These are phyloP conservation scores for Amauroascus verrucosus DNA, from an alignment of 2,329 filamentous ascomycete species.

Conservation along the genomic window DNA sequence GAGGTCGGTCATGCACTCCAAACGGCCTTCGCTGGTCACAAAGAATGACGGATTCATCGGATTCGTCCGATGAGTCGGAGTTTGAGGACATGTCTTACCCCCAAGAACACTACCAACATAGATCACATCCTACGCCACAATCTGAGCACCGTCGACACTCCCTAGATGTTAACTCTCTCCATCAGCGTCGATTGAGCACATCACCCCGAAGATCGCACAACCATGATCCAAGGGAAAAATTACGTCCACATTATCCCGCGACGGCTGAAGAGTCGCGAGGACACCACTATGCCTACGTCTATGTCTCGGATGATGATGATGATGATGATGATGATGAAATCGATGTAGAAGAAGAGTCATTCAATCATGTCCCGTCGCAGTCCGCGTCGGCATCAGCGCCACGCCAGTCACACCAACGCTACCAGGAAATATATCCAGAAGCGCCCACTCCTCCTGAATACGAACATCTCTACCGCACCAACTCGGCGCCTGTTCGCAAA, in stretches of 20 bases:
- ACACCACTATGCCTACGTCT: neutral
- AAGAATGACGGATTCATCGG: neutral
- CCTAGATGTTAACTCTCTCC: neutral
- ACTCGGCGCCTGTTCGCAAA: neutral
- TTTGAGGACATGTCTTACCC: neutral
- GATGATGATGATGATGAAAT: constrained; percentile 3
- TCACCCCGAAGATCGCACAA: neutral
- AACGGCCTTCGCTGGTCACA: constrained; percentile 3
- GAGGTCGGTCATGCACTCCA: constrained; percentile 10
- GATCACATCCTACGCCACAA: neutral
- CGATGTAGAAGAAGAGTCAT: neutral
- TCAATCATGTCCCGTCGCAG: neutral
- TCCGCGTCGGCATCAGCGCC: neutral
- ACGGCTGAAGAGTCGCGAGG: neutral
- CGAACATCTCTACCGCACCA: constrained; percentile 1
- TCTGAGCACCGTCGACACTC: constrained; percentile 5
- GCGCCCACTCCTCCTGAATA: neutral
- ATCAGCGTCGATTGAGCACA: neutral
- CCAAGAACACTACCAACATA: neutral
- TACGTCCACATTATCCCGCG: neutral
- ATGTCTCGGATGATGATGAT: neutral
- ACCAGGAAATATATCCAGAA: neutral
- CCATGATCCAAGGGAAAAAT: neutral
- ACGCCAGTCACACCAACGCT: neutral
- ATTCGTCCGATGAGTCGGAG: neutral